These are phyloP conservation scores for Malassezia equina DNA, from an alignment of 1,284 basidiomycete genomes.

Conservation along the genomic window DNA sequence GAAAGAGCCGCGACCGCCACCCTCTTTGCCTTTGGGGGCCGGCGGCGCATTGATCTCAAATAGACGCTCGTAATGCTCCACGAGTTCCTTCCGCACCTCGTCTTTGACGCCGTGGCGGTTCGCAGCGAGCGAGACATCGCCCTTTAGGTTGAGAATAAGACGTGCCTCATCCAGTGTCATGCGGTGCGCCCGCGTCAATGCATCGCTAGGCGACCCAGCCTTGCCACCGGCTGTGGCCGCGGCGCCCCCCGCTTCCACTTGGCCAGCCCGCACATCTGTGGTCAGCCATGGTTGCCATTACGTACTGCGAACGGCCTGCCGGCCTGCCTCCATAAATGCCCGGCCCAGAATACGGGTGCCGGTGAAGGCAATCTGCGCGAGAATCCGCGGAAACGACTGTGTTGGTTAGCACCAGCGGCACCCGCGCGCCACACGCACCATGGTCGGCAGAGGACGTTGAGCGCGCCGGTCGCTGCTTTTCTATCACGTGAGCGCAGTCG, in stretches of 20 bases:
- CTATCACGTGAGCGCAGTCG: neutral
- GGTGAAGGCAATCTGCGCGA: conserved; percentile 72
- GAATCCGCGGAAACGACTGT: conserved; percentile 51
- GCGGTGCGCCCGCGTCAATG: conserved; percentile 60
- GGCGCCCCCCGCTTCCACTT: conserved; percentile 56
- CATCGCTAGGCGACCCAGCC: conserved; percentile 31
- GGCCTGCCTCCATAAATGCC: conserved; percentile 78
- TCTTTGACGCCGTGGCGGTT: conserved; percentile 18
- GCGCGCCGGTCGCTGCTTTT: neutral
- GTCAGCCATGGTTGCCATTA: conserved; percentile 24
- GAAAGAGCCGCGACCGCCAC: conserved; percentile 43
- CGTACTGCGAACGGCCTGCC: conserved; percentile 85
- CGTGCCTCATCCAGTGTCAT: conserved; percentile 96
- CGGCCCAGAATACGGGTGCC: conserved; percentile 78
- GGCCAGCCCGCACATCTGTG: conserved; percentile 66
- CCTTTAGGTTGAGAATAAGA: conserved; percentile 82
- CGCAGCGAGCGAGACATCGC: conserved; percentile 48
- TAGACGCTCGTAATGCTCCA: conserved; percentile 73
- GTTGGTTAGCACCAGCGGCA: conserved; percentile 1
- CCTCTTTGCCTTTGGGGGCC: conserved; percentile 41
- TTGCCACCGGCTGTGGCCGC: conserved; percentile 56
- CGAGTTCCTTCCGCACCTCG: conserved; percentile 25
- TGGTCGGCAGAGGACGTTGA: neutral
- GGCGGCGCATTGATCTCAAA: conserved; percentile 69
- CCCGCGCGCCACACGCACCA: conserved; percentile 8